Percentiles rank a stretch among this genome's conserved stretches.
Evolutionary conservation across 2,329 filamentous ascomycete genomes (phyloP).

Genomic region (Talaromyces sp.): DNA sequence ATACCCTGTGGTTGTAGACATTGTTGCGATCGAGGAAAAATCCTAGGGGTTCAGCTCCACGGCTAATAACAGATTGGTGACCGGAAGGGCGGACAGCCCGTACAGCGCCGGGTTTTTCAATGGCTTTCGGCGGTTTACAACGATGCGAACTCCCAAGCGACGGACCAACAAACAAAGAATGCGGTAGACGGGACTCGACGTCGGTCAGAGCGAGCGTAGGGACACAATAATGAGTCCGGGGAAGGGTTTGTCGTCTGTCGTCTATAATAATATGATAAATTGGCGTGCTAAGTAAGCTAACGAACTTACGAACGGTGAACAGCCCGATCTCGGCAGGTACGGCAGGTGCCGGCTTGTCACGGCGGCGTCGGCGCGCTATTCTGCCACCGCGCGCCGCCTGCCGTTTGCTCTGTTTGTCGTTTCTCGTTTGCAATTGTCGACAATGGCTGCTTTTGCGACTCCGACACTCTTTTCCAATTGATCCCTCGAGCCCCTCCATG

Average conservation of each 20-base stretch:
- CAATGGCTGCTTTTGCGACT: not conserved
- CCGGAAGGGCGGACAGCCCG: not conserved
- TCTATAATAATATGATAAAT: not conserved
- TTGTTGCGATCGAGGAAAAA: constrained; percentile 17
- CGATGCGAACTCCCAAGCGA: not conserved
- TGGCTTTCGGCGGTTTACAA: not conserved
- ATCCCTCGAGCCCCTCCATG: not conserved
- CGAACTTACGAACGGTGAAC: not conserved
- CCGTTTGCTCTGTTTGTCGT: not conserved
- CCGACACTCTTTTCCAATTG: not conserved
- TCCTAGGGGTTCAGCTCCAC: not conserved
- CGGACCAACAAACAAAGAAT: not conserved
- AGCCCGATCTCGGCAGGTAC: not conserved
- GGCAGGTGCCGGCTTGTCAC: not conserved
- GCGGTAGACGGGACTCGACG: not conserved
- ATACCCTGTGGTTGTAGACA: constrained; percentile 52
- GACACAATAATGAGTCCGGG: not conserved
- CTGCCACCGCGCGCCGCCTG: constrained; percentile 7
- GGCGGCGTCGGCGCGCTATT: not conserved
- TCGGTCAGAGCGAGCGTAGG: not conserved
- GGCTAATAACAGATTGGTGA: not conserved
- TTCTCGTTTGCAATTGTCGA: not conserved
- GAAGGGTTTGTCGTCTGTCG: not conserved
- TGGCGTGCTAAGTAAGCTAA: not conserved
- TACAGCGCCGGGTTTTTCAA: not conserved